Conservation (phyloP, 1,139 yeast genomes). For the Geotrichum restrictum region DNA sequence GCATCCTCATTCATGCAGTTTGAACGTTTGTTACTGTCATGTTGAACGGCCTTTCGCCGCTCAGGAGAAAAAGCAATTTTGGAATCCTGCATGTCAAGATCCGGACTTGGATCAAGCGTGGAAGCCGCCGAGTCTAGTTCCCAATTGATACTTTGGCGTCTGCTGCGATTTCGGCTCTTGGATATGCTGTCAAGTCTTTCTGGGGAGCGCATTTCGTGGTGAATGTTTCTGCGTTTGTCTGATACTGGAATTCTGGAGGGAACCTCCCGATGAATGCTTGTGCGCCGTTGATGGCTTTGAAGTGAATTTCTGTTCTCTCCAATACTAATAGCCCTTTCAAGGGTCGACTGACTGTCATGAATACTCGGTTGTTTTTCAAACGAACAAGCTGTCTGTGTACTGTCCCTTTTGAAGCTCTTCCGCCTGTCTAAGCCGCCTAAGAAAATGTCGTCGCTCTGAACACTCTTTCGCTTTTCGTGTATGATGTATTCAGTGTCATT, state of each 20-base stretch:
- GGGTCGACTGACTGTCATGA: background rate
- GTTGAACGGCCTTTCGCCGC: background rate
- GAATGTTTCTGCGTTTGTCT: background rate
- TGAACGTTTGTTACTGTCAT: background rate
- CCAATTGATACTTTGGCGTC: background rate
- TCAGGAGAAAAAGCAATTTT: background rate
- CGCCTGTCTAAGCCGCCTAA: background rate
- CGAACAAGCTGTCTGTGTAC: background rate
- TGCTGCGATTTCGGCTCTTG: background rate
- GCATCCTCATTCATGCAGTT: too few relatives aligned
- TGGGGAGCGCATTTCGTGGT: background rate
- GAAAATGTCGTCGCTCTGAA: background rate
- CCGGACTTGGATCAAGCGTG: background rate
- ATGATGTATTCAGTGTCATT: background rate
- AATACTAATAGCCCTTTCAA: background rate
- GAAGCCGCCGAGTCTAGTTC: background rate
- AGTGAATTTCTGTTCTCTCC: background rate
- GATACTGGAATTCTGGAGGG: background rate
- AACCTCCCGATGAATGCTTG: background rate
- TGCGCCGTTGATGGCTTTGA: background rate
- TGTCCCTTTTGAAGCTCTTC: conserved; percentile 2
- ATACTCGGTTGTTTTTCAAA: background rate
- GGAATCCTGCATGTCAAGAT: background rate
- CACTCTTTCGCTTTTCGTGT: conserved; percentile 6
- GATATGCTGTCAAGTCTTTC: background rate